These are phyloP conservation scores for Globisporangium spiculum DNA, from an alignment of 352 stramenopile species.

Conservation along the genomic window DNA sequence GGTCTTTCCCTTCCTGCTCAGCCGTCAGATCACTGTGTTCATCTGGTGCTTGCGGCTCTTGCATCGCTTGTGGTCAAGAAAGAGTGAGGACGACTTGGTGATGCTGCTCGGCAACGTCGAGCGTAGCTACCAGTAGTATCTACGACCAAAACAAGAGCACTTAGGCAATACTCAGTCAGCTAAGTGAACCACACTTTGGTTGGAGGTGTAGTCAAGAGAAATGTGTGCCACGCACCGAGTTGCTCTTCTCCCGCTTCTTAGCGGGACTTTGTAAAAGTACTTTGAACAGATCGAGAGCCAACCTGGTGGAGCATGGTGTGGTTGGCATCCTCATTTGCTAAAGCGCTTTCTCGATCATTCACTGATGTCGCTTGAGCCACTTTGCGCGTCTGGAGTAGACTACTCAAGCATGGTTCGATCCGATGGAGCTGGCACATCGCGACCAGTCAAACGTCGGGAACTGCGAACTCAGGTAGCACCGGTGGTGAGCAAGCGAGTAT, in stretches of 20 bases:
- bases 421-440: not conserved
- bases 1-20: slow-evolving; percentile 10
- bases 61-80: not conserved
- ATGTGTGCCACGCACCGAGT: not conserved
- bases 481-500: not conserved
- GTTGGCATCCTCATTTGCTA: not conserved
- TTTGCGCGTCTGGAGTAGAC: not conserved
- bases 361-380: not conserved
- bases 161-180: not conserved
- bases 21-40: slow-evolving; percentile 1
- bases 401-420: not conserved
- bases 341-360: not conserved
- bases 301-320: not conserved
- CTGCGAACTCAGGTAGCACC: not conserved
- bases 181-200: not conserved
- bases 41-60: slow-evolving; percentile 7
- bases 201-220: not conserved
- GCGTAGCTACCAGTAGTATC: not conserved
- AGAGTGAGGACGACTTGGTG: not conserved
- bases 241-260: too few species aligned
- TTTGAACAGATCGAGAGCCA: too few species aligned
- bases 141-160: not conserved
- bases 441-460: not conserved
- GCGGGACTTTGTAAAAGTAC: too few species aligned
- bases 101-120: slow-evolving; percentile 11